Evolutionary conservation across 768 basidiomycete species (phyloP).

Genomic region (Suillus bovinus): DNA sequence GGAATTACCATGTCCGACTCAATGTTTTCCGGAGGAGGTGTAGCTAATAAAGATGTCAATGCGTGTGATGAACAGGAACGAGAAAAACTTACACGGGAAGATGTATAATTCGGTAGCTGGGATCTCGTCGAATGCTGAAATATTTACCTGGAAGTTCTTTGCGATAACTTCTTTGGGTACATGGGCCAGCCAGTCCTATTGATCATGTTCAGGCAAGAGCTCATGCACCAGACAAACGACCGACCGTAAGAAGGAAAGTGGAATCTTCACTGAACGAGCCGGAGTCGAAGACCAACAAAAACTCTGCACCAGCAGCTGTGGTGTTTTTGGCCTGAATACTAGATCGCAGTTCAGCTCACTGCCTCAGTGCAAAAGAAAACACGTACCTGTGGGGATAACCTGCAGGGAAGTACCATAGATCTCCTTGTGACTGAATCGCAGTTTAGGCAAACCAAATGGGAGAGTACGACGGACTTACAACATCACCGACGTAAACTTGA

Average conservation of each 20-base stretch:
- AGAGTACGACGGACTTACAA: constrained; percentile 37
- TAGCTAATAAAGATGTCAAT: constrained; percentile 26
- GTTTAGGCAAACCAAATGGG: constrained; percentile 19
- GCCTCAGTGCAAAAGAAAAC: no score
- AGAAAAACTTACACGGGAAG: constrained; percentile 38
- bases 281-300: constrained; percentile 47
- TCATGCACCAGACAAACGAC: not conserved
- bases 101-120: constrained; percentile 58
- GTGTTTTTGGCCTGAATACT: constrained; percentile 53
- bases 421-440: constrained; percentile 32
- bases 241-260: constrained; percentile 47
- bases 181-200: constrained; percentile 68
- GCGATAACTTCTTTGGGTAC: constrained; percentile 57
- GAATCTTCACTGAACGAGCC: constrained; percentile 55
- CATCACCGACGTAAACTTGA: constrained; percentile 51
- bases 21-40: constrained; percentile 43
- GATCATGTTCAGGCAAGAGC: constrained; percentile 6
- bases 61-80: not conserved
- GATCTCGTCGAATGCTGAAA: constrained; percentile 53
- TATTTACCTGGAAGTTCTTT: constrained; percentile 58
- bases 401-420: constrained; percentile 62
- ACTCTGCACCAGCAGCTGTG: constrained; percentile 48
- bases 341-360: not conserved
- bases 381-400: constrained; percentile 48
- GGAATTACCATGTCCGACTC: constrained; percentile 47